Conservation (phyloP, 2,329 filamentous ascomycete species). For the Trichoderma citrinoviride region DNA sequence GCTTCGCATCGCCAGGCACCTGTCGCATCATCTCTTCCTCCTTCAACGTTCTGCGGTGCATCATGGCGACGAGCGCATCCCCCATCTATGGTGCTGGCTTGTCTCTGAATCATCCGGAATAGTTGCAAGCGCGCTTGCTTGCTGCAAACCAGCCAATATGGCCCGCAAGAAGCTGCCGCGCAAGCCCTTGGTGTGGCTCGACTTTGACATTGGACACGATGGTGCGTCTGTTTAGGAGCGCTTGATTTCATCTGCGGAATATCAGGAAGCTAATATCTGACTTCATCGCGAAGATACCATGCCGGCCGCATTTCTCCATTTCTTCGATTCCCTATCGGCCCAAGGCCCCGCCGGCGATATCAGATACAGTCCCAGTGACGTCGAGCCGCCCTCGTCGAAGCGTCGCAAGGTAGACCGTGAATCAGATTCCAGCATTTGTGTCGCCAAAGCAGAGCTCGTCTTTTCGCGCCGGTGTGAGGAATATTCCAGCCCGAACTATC, state of each 20-base stretch:
- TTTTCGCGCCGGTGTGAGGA: slow-evolving; percentile 31
- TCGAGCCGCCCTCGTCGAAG: slow-evolving; percentile 29
- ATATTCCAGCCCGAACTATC: background rate
- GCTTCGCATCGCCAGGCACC: background rate
- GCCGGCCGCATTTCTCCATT: background rate
- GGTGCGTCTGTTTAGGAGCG: slow-evolving; percentile 2
- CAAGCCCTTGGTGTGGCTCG: background rate
- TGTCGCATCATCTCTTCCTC: slow-evolving; percentile 6
- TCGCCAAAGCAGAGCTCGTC: slow-evolving; percentile 29
- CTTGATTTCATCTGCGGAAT: background rate
- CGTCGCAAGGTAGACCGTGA: slow-evolving; percentile 32
- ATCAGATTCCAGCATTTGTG: slow-evolving; percentile 25
- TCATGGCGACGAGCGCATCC: slow-evolving; percentile 2
- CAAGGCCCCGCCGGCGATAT: background rate
- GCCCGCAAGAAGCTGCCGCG: background rate
- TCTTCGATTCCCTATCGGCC: background rate
- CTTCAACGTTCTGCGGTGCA: background rate
- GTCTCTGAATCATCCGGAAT: background rate
- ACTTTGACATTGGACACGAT: slow-evolving; percentile 8
- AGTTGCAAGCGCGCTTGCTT: background rate
- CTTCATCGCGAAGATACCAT: background rate
- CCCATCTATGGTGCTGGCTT: background rate
- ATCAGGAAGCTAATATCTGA: background rate
- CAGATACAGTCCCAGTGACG: background rate
- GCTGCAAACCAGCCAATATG: background rate